Base-by-base conservation (phyloP, 371 early-diverging fungal genomes). In the Mortierella sp. region DNA sequence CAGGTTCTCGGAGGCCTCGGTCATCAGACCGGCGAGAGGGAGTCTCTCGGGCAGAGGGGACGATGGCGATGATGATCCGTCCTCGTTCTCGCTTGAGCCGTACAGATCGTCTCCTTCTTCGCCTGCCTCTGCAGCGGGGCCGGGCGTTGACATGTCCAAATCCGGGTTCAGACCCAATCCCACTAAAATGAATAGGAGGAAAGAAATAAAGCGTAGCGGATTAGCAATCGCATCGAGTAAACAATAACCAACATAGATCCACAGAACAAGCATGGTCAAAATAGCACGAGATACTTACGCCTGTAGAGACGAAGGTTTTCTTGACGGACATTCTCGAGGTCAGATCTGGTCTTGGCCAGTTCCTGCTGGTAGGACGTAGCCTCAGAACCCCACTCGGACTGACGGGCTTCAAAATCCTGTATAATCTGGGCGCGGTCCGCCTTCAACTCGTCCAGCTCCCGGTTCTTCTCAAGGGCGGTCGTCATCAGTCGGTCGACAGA, bases 1-100 rank as follows among this genome's bases (percentile, higher is more conserved):
- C 24, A 82, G 73, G 8, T 74, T 61, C 34, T 68, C 75, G 6
- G 83, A 47, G 9, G 83, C 78, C 44, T 82, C 82, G 1, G 29
- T 14, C 77, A 77, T 64, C 29, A 74, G 48, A 19, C 43, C 37
- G 31, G 64, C 40, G 3, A 52, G 76, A 2, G 71, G 71, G 26
- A 64, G 61, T 13, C 16, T 48, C 14, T 44, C 34, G 8, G 66
- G 44, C 19, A 7, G 14, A 8, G 44, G 14, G 0, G 45, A 45
- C 31, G 37, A 0, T 8, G 58, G 34, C 4, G 55, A 13, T 14
- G 55, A 26, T 0, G 52, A 31, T 26, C 55, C 55, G 8, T 55
- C 4, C 16, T 55, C 58, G 34, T 34, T 55, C 4, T 14, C 34
- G 34, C 34, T 34, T n/a, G n/a, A n/a, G n/a, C n/a, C n/a, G n/a